These are phyloP conservation scores for Pluteus cervinus DNA, from an alignment of 768 basidiomycete species.

Conservation along the genomic window DNA sequence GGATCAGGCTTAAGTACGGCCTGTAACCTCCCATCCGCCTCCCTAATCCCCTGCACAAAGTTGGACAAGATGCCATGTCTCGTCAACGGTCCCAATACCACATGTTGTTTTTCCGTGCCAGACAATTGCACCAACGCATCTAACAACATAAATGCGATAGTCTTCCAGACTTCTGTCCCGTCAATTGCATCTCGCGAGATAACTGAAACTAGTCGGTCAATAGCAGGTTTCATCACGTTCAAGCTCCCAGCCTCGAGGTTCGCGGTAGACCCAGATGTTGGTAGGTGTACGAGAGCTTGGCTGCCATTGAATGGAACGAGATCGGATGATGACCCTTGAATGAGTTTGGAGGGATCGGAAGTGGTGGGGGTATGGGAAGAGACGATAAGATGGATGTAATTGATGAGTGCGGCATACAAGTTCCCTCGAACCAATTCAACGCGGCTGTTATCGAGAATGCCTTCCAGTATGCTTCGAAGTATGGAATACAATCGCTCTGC, in stretches of 20 bases:
- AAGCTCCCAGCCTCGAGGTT: slow-evolving; percentile 60
- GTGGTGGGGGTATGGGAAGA: slow-evolving; percentile 25
- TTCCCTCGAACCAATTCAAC: slow-evolving; percentile 89
- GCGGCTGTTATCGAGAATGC: slow-evolving; percentile 68
- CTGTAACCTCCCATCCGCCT: slow-evolving; percentile 69
- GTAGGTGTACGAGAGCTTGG: slow-evolving; percentile 24
- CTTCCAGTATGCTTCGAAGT: slow-evolving; percentile 68
- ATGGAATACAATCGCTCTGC: slow-evolving; percentile 74
- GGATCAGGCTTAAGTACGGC: slow-evolving; percentile 84
- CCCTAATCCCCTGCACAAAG: slow-evolving; percentile 81
- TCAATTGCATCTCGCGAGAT: slow-evolving; percentile 91
- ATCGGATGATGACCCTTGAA: slow-evolving; percentile 31
- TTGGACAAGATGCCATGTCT: slow-evolving; percentile 75
- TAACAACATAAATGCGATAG: slow-evolving; percentile 86
- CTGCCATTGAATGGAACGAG: slow-evolving; percentile 33
- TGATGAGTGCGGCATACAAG: slow-evolving; percentile 86
- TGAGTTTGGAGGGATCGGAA: slow-evolving; percentile 10
- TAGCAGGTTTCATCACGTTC: slow-evolving; percentile 53
- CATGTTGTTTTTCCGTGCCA: slow-evolving; percentile 60
- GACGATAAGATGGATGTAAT: slow-evolving; percentile 84
- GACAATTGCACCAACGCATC: slow-evolving; percentile 76
- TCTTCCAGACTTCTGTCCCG: slow-evolving; percentile 95
- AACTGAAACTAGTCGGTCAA: slow-evolving; percentile 68
- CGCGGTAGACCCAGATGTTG: slow-evolving; percentile 17
- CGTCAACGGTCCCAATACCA: slow-evolving; percentile 50